Conservation (phyloP, 139 green algal species). For the Haematococcus lacustris region DNA sequence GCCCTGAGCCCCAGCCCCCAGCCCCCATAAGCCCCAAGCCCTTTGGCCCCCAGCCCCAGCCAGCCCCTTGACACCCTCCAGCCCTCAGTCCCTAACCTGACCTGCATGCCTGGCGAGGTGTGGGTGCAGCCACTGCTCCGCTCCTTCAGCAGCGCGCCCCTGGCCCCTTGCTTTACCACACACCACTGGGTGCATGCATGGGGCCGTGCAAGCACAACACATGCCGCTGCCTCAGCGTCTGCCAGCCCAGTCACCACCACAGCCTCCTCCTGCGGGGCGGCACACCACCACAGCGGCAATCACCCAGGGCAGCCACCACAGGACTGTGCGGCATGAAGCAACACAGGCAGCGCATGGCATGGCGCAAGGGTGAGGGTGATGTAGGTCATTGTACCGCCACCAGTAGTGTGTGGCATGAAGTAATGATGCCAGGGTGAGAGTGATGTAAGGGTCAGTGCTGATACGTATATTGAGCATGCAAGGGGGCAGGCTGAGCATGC, state of each 20-base stretch:
- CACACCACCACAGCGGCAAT: neutral
- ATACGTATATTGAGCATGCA: too few species aligned
- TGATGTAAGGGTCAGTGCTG: too few species aligned
- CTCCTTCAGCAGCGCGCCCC: slow-evolving; percentile 59
- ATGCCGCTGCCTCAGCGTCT: slow-evolving; percentile 51
- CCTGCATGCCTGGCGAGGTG: slow-evolving; percentile 6
- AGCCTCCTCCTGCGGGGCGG: slow-evolving; percentile 65
- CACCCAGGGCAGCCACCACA: neutral
- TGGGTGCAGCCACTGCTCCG: neutral
- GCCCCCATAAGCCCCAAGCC: neutral
- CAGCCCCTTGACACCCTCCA: neutral
- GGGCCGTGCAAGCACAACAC: slow-evolving; percentile 47
- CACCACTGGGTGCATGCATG: slow-evolving; percentile 55
- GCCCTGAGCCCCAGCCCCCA: too few species aligned
- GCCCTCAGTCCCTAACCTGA: neutral
- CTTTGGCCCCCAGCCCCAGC: neutral
- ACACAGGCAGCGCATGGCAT: too few species aligned
- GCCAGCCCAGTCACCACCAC: slow-evolving; percentile 59
- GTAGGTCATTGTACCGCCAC: neutral
- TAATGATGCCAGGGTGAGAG: too few species aligned
- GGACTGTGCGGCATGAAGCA: neutral
- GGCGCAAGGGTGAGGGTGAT: neutral
- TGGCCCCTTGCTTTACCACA: slow-evolving; percentile 74
- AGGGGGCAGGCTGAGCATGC: too few species aligned
- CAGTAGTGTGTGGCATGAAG: neutral